Conservation (phyloP, 1,284 basidiomycete genomes). For the Fomitopsis palustris region DNA sequence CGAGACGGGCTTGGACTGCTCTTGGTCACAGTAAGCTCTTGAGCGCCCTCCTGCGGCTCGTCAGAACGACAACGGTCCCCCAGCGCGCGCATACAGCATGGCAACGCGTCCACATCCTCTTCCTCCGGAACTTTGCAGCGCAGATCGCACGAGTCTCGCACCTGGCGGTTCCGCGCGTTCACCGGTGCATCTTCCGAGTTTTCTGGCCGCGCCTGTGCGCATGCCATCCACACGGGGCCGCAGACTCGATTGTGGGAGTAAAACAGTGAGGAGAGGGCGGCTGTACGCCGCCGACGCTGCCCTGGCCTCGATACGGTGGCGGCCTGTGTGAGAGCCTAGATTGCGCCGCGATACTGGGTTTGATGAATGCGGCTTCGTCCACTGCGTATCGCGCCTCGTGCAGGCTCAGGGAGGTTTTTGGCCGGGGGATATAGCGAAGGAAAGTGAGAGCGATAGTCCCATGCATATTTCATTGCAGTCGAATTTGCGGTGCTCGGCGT, state of each 20-base stretch:
- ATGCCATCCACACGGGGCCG: conserved; percentile 24
- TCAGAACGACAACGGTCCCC: not conserved
- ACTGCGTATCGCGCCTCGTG: conserved; percentile 1
- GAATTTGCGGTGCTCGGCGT: not conserved
- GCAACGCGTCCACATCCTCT: not conserved
- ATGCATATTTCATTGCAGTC: not conserved
- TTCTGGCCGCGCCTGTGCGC: conserved; percentile 24
- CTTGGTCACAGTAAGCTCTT: not conserved
- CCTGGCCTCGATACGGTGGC: conserved; percentile 2
- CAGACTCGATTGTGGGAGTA: no score
- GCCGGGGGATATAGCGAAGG: not conserved
- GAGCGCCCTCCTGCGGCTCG: not conserved
- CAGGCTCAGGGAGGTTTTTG: not conserved
- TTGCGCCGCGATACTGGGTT: not conserved
- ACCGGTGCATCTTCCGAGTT: conserved; percentile 21
- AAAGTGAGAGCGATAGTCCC: not conserved
- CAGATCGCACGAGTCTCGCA: not conserved
- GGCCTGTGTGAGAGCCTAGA: conserved; percentile 7
- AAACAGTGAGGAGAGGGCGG: not conserved
- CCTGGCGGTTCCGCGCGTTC: conserved; percentile 1
- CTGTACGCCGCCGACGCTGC: not conserved
- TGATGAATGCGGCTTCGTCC: not conserved
- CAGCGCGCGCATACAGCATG: not conserved
- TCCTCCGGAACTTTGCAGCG: not conserved
- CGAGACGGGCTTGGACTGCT: not conserved